Conservation (phyloP, 2,329 filamentous ascomycete genomes). For the Talaromyces amestolkiae region DNA sequence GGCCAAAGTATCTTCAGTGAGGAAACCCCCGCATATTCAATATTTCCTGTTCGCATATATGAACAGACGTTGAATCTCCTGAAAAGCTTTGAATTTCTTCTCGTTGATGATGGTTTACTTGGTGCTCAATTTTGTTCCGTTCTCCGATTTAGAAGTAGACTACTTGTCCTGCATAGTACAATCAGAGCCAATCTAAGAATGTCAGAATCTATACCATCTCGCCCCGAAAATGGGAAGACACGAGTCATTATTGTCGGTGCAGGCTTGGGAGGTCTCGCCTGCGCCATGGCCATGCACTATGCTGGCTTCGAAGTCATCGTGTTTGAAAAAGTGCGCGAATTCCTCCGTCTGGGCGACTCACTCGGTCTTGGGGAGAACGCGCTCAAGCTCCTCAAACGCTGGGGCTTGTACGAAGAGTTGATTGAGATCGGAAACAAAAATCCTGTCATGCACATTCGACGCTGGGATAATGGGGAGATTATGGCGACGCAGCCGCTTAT, state of each 20-base stretch:
- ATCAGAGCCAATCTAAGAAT: neutral
- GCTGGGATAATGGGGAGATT: slow-evolving; percentile 15
- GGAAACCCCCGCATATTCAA: slow-evolving; percentile 1
- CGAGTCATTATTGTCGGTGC: slow-evolving; percentile 52
- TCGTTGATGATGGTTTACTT: neutral
- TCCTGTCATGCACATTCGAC: slow-evolving; percentile 18
- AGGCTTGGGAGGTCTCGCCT: slow-evolving; percentile 46
- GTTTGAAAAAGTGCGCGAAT: slow-evolving; percentile 20
- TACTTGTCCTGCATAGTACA: neutral
- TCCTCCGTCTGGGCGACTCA: slow-evolving; percentile 18
- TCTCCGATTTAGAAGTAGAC: neutral
- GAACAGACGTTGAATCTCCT: neutral
- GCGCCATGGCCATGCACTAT: slow-evolving; percentile 19
- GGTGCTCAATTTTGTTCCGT: neutral
- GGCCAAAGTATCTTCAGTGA: slow-evolving; percentile 7
- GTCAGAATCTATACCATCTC: neutral
- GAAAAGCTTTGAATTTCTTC: too few species aligned
- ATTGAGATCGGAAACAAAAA: slow-evolving; percentile 17
- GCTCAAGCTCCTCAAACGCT: slow-evolving; percentile 17
- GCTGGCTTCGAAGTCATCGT: slow-evolving; percentile 18
- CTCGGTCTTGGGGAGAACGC: slow-evolving; percentile 19
- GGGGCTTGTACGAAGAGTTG: slow-evolving; percentile 17
- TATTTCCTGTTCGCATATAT: neutral
- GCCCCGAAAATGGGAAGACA: neutral
- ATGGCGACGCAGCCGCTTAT: slow-evolving; percentile 19